phyloP scores from a whole-genome alignment of 768 basidiomycete species.

The Boletus rubroflammeus region DNA sequence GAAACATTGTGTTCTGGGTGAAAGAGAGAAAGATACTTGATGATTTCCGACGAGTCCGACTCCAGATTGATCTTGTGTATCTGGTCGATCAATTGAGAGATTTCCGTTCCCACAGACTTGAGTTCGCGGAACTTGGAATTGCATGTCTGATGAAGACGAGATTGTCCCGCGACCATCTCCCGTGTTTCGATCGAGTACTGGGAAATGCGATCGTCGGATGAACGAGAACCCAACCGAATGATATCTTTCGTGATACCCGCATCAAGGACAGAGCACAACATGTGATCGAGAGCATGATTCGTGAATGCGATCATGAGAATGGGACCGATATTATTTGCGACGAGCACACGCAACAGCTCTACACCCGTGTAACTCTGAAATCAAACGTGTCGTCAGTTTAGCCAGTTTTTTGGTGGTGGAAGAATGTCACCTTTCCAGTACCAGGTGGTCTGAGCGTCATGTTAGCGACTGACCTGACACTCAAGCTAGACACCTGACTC shows the following conservation, averaged over 20 bases:
- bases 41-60: conserved; percentile 37
- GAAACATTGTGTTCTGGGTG: conserved; percentile 48
- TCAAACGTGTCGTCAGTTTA: not conserved
- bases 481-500: conserved; percentile 6
- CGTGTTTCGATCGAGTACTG: conserved; percentile 58
- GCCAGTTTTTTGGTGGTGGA: not conserved
- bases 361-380: conserved; percentile 61
- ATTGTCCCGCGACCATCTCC: conserved; percentile 43
- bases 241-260: conserved; percentile 58
- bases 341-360: conserved; percentile 65
- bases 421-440: conserved; percentile 59
- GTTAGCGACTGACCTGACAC: not conserved
- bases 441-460: conserved; percentile 57
- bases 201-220: conserved; percentile 56
- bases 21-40: conserved; percentile 39
- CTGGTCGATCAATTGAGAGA: conserved; percentile 44
- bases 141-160: conserved; percentile 38
- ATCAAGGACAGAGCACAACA: conserved; percentile 63
- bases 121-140: conserved; percentile 35
- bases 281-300: conserved; percentile 77
- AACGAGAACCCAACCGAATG: conserved; percentile 66
- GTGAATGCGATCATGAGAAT: conserved; percentile 66
- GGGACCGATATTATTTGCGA: conserved; percentile 48
- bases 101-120: conserved; percentile 44
- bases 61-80: conserved; percentile 34